Evolutionary conservation across 768 basidiomycete genomes (phyloP).

Genomic region (Pleurotus sapidus): DNA sequence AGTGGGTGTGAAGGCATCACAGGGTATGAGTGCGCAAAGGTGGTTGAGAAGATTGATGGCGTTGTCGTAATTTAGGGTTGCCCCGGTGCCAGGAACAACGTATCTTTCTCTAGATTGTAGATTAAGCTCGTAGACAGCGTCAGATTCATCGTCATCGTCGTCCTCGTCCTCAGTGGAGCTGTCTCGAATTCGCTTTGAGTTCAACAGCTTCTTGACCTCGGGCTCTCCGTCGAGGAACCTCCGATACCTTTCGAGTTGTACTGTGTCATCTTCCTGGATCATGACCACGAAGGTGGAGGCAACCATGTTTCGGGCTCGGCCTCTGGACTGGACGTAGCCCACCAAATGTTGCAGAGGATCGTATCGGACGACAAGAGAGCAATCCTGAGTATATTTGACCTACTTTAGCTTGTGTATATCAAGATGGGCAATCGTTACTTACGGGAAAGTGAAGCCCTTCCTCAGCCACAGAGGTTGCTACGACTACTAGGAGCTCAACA

Average conservation of each 20-base stretch:
- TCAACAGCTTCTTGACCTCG: conserved; percentile 61
- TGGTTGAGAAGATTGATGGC: conserved; percentile 68
- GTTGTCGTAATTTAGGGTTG: conserved; percentile 76
- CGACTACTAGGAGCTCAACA: conserved; percentile 37
- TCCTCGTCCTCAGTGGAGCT: conserved; percentile 37
- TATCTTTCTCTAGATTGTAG: conserved; percentile 69
- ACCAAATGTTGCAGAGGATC: conserved; percentile 81
- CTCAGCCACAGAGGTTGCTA: conserved; percentile 87
- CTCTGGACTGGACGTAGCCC: conserved; percentile 87
- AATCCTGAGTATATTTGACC: conserved; percentile 50
- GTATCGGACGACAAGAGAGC: conserved; percentile 84
- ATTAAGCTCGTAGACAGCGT: conserved; percentile 47
- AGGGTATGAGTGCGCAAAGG: conserved; percentile 76
- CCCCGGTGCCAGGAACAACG: conserved; percentile 68
- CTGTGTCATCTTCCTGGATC: conserved; percentile 60
- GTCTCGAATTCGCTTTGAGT: conserved; percentile 35
- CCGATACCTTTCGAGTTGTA: conserved; percentile 56
- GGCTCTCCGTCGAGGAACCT: conserved; percentile 60
- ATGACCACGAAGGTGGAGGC: conserved; percentile 80
- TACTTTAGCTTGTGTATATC: background rate
- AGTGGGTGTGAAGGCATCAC: conserved; percentile 62
- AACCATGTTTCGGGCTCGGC: conserved; percentile 73
- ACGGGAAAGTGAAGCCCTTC: conserved; percentile 91
- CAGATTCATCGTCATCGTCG: conserved; percentile 36
- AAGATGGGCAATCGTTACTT: conserved; percentile 15